phyloP scores from a whole-genome alignment of 73 alveolate genomes.

The Paramecium tetraurelia region DNA sequence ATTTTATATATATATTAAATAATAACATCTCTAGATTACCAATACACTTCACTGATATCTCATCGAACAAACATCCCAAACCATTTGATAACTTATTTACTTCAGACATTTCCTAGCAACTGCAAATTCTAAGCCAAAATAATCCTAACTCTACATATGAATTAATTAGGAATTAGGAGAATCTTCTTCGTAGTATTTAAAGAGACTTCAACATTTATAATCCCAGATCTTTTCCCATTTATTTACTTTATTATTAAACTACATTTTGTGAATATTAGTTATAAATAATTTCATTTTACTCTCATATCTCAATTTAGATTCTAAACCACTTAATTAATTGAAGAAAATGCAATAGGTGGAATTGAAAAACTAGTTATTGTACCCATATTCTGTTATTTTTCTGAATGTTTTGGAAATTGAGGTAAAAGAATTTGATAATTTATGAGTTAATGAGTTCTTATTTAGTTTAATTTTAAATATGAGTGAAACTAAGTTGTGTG shows the following conservation, averaged over 20 bases:
- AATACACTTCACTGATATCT: not conserved
- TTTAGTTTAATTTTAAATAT: not conserved
- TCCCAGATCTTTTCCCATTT: no score
- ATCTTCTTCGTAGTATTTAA: no score
- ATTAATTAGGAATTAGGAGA: no score
- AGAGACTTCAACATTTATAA: no score
- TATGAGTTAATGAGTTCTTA: not conserved
- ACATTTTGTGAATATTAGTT: not conserved
- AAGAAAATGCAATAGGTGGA: not conserved
- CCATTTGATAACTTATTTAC: no score
- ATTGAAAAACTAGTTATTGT: not conserved
- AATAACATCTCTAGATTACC: not conserved
- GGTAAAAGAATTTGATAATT: not conserved
- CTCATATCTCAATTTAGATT: not conserved
- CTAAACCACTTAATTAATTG: not conserved
- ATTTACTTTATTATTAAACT: not conserved
- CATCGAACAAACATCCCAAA: not conserved
- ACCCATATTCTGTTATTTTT: not conserved
- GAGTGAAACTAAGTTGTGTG: conserved; percentile 1
- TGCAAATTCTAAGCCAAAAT: no score
- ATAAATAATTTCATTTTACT: not conserved
- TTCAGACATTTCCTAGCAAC: no score
- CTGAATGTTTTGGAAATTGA: not conserved
- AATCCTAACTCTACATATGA: no score
- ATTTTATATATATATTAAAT: not conserved